Evolutionary conservation across 257 asterid genomes (phyloP), one percentile per base, ranked within the genome.

Genomic region (Gentiana straminea): DNA sequence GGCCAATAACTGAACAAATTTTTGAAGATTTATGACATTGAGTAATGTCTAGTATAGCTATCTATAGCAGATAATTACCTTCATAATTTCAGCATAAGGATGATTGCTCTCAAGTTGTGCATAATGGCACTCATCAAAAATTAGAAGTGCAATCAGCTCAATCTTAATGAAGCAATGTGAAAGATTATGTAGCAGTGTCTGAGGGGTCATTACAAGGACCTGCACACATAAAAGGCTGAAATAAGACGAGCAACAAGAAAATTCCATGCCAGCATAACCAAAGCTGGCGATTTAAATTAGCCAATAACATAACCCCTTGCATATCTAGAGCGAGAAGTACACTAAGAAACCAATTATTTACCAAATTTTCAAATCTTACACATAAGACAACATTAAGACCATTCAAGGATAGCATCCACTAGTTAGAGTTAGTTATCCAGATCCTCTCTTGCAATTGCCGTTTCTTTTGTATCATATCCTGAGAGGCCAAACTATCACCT

Each of bases 31-130:
- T 33, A 33, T 48, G 38, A 41, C 35, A 54, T 38, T 3, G n/a
- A 44, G 54, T n/a, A 38, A 49, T 13, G 33, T 41, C 39, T 11
- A 11, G 2, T 35, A 3, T 7, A 43, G 48, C 32, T 8, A 56
- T 13, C 59, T 38, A 24, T 35, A 52, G 13, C 58, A 15, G 32
- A 8, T 50, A 55, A 61, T 62, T 74, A 89, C 98, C 94, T 88
- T 92, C 98, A 92, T 92, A 63, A 92, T 92, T 77, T 85, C 95
- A 57, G 98, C 87, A 74, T 92, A 92, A 61, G 97, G 95, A 73
- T 92, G 98, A 76, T 78, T 65, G 75, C 95, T 92, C 59, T 78
- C 97, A 63, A 76, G 75, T 75, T 92, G 98, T 33, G 97, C 98
- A 74, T 92, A 75, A 68, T 92, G 98, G 63, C 98, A 92, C 74